Base-by-base conservation (phyloP, 805 yeast genomes). In the Wickerhamiella kazuoi region DNA sequence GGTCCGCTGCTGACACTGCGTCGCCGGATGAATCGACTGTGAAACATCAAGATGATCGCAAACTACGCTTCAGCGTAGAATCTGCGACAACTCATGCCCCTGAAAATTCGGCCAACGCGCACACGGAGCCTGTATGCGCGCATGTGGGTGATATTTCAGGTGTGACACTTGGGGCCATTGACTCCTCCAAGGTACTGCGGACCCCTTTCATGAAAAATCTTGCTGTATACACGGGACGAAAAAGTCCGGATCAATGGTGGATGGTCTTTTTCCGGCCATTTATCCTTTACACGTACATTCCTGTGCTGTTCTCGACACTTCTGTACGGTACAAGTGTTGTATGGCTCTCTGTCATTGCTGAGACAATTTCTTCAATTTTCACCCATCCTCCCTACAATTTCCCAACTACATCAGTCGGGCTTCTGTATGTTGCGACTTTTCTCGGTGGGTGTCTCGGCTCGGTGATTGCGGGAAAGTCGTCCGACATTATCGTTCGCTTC, bases 281-380 rank as follows among this genome's bases (percentile, higher is more conserved):
- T 42, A 62, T 65, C 20, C 60, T 74, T 4, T 49, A 57, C 21
- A 38, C 48, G 4, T 74, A 72, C 50, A 77, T 78, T 0, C 57
- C 69, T 1, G 58, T 74, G 15, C 48, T 69, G 3, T 74, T 63
- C 48, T 68, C 74, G 0, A 58, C 76, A 1, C 49, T 73, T 7
- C 51, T 70, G 2, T 73, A 74, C 50, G 59, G 74, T 0, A 57
- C 73, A 38, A 71, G 76, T 14, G 75, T 74, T 17, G 75, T 73
- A 16, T 74, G 78, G 78, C 64, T 74, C 35, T 72, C 74, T 50
- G 68, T 72, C 23, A 67, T 74, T 35, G 69, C 76, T 2, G 78
- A 73, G 48, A 62, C 72, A 0, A 63, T 74, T 28, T 61, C 73
- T 2, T 60, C 64, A 3, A 67, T 73, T 14, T 74, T 73, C 50